Base-by-base conservation (phyloP, 768 basidiomycete species). In the Chalciporus piperatus region DNA sequence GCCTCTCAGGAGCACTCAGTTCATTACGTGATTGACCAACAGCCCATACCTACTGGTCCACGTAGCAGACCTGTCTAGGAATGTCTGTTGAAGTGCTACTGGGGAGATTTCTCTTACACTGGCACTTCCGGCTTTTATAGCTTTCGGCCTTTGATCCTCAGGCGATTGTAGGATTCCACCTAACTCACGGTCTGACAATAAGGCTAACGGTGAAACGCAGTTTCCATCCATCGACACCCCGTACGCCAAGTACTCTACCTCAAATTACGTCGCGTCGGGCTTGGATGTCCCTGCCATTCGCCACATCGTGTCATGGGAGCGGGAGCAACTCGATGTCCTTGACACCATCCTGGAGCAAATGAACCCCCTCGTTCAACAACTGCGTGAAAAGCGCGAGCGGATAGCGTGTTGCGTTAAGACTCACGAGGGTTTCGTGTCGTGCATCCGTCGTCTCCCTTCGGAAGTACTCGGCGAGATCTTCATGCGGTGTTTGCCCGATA, bases 401-500 rank as follows among this genome's bases (percentile, higher is more conserved):
- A 41, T 66, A 10, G 16, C 23, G 1, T 14, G 30, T 17, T 66
- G 55, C 7, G 55, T 67, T 40, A 28, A 51, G 5, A 45, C 38
- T 1, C 64, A 70, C 45, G 52, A 32, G 14, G 56, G 63, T 3
- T 55, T 70, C 1, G 23, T 59, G 20, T 59, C 62, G 8, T 55
- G 58, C 39, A 74, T 80, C 51, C 61, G 59, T 10, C 45, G 59
- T 4, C 25, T 81, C 6, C 78, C 79, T 5, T 39, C 72, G 2
- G 80, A 81, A 58, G 59, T 80, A 4, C 70, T 72, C 27, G 68
- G 72, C 32, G 75, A 78, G 60, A 75, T 82, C 32, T 80, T 80
- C 59, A 57, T 59, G 10, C 65, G 68, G 16, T 75, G 72, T 55
- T 56, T 73, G n/a, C 59, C 64, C 3, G 13, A 45, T 0, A 57